Percentiles rank a stretch among this genome's conserved stretches.
Conservation (phyloP, 2,329 filamentous ascomycete species). For the Alternaria dauci region DNA sequence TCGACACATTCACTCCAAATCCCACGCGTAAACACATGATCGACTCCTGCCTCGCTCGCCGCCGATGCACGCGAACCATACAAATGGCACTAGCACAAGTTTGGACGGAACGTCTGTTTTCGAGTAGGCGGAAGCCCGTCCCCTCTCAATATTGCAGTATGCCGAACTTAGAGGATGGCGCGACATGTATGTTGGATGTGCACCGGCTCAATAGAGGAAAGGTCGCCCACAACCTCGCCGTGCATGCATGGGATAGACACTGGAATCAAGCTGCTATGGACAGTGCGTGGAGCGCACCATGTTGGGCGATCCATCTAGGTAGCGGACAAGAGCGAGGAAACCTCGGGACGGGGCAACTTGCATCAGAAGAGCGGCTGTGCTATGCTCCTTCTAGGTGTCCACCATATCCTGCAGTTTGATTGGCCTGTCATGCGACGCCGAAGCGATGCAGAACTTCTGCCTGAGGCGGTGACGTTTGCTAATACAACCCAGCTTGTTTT, state of each 20-base stretch:
- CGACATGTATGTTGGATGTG: background rate
- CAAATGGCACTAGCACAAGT: background rate
- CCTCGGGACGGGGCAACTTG: background rate
- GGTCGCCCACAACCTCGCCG: background rate
- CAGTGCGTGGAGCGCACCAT: background rate
- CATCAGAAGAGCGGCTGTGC: background rate
- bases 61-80: background rate
- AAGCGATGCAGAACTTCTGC: background rate
- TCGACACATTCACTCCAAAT: background rate
- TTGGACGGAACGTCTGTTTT: background rate
- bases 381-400: background rate
- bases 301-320: conserved; percentile 6
- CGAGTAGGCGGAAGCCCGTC: background rate
- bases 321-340: conserved; percentile 3
- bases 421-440: background rate
- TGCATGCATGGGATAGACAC: no score
- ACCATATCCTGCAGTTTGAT: background rate
- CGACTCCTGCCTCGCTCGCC: background rate
- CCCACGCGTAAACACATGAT: background rate
- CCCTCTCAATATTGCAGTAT: background rate
- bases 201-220: background rate
- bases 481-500: background rate
- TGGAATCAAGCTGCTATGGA: background rate
- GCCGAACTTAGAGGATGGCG: background rate
- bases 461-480: background rate